Conservation (phyloP, 345 rosid genomes). For the Populus deltoides region DNA sequence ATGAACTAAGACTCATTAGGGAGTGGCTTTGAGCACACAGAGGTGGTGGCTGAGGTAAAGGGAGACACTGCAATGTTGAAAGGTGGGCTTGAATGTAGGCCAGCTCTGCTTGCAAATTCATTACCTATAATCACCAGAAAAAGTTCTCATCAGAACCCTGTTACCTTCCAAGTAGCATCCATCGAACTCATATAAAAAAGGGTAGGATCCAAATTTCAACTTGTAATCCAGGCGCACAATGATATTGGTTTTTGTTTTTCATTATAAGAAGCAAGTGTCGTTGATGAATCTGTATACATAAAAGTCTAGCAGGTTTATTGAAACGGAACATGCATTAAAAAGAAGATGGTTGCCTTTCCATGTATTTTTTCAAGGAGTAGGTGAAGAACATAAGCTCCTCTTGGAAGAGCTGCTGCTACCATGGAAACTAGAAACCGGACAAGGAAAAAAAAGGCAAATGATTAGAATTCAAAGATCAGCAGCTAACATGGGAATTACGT, state of each 20-base stretch:
- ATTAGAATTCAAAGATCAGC: not conserved
- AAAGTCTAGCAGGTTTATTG: too few species aligned
- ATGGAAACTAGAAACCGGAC: not conserved
- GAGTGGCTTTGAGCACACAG: conserved; percentile 7
- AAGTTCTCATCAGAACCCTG: not conserved
- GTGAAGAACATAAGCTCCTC: not conserved
- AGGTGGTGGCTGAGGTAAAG: conserved; percentile 23
- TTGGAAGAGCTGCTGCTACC: conserved; percentile 1
- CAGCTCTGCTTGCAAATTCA: conserved; percentile 75
- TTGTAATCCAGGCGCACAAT: not conserved
- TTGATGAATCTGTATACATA: too few species aligned
- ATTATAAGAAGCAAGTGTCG: too few species aligned
- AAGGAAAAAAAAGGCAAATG: not conserved
- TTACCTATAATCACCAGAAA: conserved; percentile 37
- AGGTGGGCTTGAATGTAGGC: conserved; percentile 65
- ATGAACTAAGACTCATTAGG: conserved; percentile 10
- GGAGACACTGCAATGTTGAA: conserved; percentile 43
- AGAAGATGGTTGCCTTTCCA: too few species aligned
- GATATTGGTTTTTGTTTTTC: too few species aligned
- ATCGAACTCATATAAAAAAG: too few species aligned
- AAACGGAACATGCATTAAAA: too few species aligned
- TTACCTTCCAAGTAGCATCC: not conserved
- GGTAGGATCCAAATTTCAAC: not conserved
- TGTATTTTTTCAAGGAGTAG: not conserved
- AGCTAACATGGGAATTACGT: not conserved